These are phyloP conservation scores for Phytophthora litchii DNA, from an alignment of 352 stramenopile genomes.

Conservation along the genomic window DNA sequence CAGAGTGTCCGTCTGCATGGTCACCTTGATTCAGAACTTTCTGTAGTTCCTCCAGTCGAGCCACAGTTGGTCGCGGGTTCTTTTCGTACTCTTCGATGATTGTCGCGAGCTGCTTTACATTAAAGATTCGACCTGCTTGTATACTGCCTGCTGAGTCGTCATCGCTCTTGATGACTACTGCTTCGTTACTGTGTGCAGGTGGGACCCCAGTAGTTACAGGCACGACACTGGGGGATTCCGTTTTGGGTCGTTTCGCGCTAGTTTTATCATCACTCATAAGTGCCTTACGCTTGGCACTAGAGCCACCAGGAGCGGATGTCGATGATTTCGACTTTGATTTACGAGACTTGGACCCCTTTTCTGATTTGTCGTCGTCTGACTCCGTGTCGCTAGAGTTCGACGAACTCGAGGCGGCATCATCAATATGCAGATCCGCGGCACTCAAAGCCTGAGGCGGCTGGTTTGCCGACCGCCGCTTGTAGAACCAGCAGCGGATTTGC, in stretches of 20 bases:
- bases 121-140: constrained; percentile 78
- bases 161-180: constrained; percentile 19
- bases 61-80: constrained; percentile 65
- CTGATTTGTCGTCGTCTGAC: constrained; percentile 60
- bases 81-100: constrained; percentile 89
- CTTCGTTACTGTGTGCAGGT: constrained; percentile 18
- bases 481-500: constrained; percentile 89
- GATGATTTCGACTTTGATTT: constrained; percentile 37
- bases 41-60: constrained; percentile 74
- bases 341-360: constrained; percentile 38
- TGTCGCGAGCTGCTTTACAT: constrained; percentile 83
- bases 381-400: constrained; percentile 73
- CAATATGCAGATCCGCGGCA: constrained; percentile 56
- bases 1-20: constrained; percentile 63
- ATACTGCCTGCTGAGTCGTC: constrained; percentile 31
- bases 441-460: constrained; percentile 74
- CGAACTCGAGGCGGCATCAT: constrained; percentile 40
- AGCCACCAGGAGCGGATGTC: constrained; percentile 10
- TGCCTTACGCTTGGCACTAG: constrained; percentile 37
- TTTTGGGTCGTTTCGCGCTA: constrained; percentile 39
- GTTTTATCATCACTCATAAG: constrained; percentile 28
- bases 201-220: neutral
- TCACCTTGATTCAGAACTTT: constrained; percentile 76
- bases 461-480: constrained; percentile 84
- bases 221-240: constrained; percentile 18